Percentiles rank a stretch among this genome's conserved stretches.
phyloP scores from a whole-genome alignment of 768 basidiomycete genomes.

The Gloeopeniophorella convolvens region DNA sequence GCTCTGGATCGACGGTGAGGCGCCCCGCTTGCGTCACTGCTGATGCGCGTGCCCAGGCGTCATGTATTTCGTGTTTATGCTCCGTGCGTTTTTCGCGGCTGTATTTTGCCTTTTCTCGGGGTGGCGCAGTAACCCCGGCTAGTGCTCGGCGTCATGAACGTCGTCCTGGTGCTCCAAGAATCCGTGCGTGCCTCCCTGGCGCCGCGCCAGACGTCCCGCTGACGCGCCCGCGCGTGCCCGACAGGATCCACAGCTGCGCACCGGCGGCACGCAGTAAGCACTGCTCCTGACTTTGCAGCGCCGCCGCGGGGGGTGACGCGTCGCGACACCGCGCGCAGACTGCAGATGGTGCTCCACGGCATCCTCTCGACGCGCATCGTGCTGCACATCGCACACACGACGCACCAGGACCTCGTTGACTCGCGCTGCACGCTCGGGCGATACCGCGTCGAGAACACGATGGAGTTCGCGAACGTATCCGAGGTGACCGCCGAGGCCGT shows the following conservation, averaged over 20 bases:
- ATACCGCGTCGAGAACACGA: background rate
- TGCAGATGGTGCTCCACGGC: constrained; percentile 11
- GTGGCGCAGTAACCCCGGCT: background rate
- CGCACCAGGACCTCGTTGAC: background rate
- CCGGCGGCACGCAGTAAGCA: constrained; percentile 7
- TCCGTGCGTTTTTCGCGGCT: constrained; percentile 3
- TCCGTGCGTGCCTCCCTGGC: background rate
- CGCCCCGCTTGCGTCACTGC: background rate
- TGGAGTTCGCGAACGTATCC: background rate
- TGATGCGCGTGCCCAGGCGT: constrained; percentile 1
- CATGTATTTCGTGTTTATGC: constrained; percentile 20
- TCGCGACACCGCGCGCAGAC: background rate
- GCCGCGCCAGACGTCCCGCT: background rate
- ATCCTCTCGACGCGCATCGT: constrained; percentile 15
- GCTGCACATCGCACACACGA: constrained; percentile 1
- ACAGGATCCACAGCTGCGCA: constrained; percentile 6
- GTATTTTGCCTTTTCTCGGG: background rate
- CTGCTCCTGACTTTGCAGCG: background rate
- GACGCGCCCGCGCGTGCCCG: background rate
- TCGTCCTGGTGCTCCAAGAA: constrained; percentile 5
- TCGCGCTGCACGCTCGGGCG: background rate
- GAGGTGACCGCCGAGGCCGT: background rate
- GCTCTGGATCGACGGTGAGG: constrained; percentile 16
- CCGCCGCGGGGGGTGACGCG: background rate
- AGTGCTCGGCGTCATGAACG: constrained; percentile 14